phyloP scores from a whole-genome alignment of 768 basidiomycete species.

The Mycena metata region DNA sequence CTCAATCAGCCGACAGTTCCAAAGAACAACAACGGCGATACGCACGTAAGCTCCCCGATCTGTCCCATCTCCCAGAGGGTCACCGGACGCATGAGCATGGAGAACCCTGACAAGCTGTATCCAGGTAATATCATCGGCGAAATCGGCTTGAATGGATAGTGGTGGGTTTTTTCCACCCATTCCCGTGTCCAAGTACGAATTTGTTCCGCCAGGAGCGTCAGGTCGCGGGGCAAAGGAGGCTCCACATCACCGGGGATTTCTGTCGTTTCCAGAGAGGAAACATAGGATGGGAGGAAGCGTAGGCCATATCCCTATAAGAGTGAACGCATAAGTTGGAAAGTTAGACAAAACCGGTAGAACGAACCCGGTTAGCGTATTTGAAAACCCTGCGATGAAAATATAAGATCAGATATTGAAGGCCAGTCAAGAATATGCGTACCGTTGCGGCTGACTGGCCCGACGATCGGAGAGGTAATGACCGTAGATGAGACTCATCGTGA shows the following conservation, averaged over 20 bases:
- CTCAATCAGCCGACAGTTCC: not conserved
- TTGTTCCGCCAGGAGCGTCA: not conserved
- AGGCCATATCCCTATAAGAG: constrained; percentile 9
- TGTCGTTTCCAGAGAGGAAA: not conserved
- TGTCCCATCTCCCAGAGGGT: constrained; percentile 15
- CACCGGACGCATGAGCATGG: constrained; percentile 14
- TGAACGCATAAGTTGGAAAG: not conserved
- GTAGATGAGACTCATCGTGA: constrained; percentile 29
- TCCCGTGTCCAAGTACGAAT: not conserved
- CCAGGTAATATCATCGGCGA: not conserved
- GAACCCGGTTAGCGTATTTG: constrained; percentile 25
- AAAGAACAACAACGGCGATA: not conserved
- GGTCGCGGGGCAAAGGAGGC: too few relatives aligned
- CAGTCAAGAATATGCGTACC: not conserved
- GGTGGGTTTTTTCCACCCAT: not conserved
- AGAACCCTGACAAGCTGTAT: constrained; percentile 8
- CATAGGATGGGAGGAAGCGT: constrained; percentile 17
- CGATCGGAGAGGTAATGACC: constrained; percentile 28
- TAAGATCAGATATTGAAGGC: not conserved
- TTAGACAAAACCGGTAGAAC: too few relatives aligned
- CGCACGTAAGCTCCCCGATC: not conserved
- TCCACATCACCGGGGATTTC: not conserved
- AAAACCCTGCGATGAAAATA: constrained; percentile 9
- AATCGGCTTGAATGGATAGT: not conserved
- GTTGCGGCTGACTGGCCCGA: constrained; percentile 20